Evolutionary conservation across 257 asterid genomes (phyloP).

Genomic region (Penstemon eatonii): DNA sequence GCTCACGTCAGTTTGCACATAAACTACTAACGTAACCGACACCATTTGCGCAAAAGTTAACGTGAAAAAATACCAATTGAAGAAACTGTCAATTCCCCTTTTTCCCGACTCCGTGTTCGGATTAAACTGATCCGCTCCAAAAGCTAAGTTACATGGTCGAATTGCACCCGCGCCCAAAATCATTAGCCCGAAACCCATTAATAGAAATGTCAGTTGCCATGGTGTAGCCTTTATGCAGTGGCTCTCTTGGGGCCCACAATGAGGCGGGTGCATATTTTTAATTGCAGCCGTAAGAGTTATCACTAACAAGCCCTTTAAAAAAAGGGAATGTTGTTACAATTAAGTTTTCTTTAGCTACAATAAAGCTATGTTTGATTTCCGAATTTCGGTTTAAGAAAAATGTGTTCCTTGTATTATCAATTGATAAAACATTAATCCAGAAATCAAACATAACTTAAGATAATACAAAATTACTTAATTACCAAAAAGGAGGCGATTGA

Average conservation of each 20-base stretch:
- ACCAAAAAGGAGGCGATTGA: constrained; percentile 72
- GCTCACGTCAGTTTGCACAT: constrained; percentile 62
- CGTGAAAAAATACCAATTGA: constrained; percentile 84
- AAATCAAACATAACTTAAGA: too few relatives aligned
- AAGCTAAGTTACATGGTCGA: constrained; percentile 76
- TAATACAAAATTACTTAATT: neutral
- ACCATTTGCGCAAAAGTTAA: constrained; percentile 70
- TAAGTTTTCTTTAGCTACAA: too few relatives aligned
- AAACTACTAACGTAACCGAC: constrained; percentile 64
- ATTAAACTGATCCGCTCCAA: constrained; percentile 82
- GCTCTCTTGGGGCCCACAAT: constrained; percentile 36
- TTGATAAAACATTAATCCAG: too few relatives aligned
- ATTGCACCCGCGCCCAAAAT: constrained; percentile 68
- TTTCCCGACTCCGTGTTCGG: constrained; percentile 65
- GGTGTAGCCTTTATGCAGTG: constrained; percentile 55
- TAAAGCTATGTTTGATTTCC: too few relatives aligned
- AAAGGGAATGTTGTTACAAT: neutral
- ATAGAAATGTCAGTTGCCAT: constrained; percentile 51
- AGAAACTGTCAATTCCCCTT: constrained; percentile 66
- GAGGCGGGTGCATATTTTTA: constrained; percentile 64
- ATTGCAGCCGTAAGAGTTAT: constrained; percentile 63
- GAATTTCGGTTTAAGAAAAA: too few relatives aligned
- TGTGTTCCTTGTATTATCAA: too few relatives aligned
- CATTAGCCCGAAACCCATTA: constrained; percentile 51
- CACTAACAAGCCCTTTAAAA: constrained; percentile 53